phyloP scores from a whole-genome alignment of 2,329 filamentous ascomycete species.

The Daldinia eschscholtzii region DNA sequence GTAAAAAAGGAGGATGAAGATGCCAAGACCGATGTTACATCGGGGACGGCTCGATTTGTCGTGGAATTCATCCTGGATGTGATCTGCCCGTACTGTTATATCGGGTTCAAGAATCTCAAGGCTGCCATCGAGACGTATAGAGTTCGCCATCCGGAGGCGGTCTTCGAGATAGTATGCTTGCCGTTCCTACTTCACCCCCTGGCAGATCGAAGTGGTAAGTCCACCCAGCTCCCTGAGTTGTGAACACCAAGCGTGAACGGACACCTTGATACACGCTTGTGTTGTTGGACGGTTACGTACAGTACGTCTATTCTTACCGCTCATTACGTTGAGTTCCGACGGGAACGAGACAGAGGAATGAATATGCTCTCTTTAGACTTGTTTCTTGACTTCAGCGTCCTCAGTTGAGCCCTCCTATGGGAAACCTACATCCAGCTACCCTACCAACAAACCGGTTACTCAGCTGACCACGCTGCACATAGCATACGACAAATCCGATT shows the following conservation, averaged over 20 bases:
- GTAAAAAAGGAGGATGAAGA: constrained; percentile 11
- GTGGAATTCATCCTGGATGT: constrained; percentile 65
- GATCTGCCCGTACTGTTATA: constrained; percentile 66
- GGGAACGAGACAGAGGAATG: not conserved
- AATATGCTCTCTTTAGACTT: not conserved
- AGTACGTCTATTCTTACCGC: not conserved
- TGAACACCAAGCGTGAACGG: too few species aligned
- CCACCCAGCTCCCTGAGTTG: not conserved
- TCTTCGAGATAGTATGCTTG: constrained; percentile 62
- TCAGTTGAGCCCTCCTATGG: not conserved
- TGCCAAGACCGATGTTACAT: not conserved
- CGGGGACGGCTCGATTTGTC: constrained; percentile 50
- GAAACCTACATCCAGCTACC: not conserved
- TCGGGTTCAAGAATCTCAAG: constrained; percentile 62
- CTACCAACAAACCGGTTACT: not conserved
- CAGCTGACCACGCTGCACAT: not conserved
- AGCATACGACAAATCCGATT: constrained; percentile 55
- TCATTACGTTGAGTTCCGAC: not conserved
- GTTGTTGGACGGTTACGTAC: not conserved
- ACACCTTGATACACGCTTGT: not conserved
- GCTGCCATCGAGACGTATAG: constrained; percentile 59
- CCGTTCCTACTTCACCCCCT: constrained; percentile 59
- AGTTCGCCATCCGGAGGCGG: constrained; percentile 56
- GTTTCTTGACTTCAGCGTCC: too few species aligned
- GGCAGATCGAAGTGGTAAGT: constrained; percentile 51